Conservation (phyloP, 1,139 yeast genomes). For the Yamadazyma diospyri region DNA sequence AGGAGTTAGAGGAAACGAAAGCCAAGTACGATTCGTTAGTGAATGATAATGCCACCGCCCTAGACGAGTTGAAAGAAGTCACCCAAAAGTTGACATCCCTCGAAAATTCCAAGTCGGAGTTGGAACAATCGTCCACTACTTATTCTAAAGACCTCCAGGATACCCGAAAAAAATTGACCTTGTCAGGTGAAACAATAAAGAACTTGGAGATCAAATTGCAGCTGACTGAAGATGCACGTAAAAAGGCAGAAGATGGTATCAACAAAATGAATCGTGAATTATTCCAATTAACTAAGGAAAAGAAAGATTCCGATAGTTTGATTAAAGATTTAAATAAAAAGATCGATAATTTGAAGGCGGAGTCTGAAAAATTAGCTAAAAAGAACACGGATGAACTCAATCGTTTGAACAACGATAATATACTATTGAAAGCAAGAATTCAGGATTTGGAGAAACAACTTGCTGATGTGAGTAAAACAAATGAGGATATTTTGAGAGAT, state of each 20-base stretch:
- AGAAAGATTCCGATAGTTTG: constrained; percentile 48
- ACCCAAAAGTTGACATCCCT: constrained; percentile 31
- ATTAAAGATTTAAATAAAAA: constrained; percentile 42
- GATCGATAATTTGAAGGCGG: constrained; percentile 20
- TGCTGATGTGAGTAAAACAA: constrained; percentile 12
- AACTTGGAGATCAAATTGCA: constrained; percentile 26
- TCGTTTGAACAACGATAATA: constrained; percentile 20
- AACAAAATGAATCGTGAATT: constrained; percentile 88
- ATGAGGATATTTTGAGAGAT: constrained; percentile 18
- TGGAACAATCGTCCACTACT: constrained; percentile 27
- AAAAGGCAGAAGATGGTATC: constrained; percentile 80
- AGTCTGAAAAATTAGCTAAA: constrained; percentile 18
- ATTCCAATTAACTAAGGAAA: constrained; percentile 60
- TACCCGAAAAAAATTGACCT: constrained; percentile 20
- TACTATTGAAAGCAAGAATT: constrained; percentile 21
- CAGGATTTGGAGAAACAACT: constrained; percentile 19
- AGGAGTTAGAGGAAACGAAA: constrained; percentile 11
- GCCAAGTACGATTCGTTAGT: constrained; percentile 23
- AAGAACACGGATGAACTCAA: constrained; percentile 24
- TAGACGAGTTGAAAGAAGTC: constrained; percentile 36
- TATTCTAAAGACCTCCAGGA: constrained; percentile 30
- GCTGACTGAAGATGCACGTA: constrained; percentile 43
- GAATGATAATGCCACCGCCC: constrained; percentile 18
- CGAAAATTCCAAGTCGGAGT: constrained; percentile 27
- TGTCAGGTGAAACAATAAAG: constrained; percentile 23